Conservation (phyloP, 495 filamentous ascomycete genomes). For the Penicillium daleae region DNA sequence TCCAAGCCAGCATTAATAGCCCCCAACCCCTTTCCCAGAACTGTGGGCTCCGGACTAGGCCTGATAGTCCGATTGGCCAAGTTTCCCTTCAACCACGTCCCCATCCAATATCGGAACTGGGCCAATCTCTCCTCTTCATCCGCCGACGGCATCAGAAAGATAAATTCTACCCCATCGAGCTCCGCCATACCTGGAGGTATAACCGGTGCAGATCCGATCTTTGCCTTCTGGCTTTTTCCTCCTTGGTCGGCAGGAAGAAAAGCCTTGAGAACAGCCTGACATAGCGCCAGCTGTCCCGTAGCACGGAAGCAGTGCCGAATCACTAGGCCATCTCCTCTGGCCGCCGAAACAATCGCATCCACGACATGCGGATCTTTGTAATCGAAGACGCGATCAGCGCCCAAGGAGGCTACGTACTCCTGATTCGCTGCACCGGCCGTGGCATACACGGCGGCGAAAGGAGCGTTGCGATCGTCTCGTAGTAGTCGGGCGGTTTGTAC, state of each 20-base stretch:
- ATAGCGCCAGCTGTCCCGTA: slow-evolving; percentile 34
- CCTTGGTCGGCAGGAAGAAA: slow-evolving; percentile 28
- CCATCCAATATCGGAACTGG: slow-evolving; percentile 45
- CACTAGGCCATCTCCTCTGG: slow-evolving; percentile 41
- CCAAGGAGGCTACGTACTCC: slow-evolving; percentile 48
- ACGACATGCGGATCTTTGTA: slow-evolving; percentile 51
- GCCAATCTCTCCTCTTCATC: slow-evolving; percentile 38
- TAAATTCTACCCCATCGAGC: slow-evolving; percentile 44
- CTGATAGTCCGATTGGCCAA: slow-evolving; percentile 44
- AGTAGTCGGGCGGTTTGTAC: slow-evolving; percentile 48
- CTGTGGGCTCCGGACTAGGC: slow-evolving; percentile 48
- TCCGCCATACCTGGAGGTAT: slow-evolving; percentile 35
- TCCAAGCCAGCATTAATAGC: slow-evolving; percentile 51
- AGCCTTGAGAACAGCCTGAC: slow-evolving; percentile 44
- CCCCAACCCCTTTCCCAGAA: slow-evolving; percentile 49
- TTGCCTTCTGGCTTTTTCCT: slow-evolving; percentile 25
- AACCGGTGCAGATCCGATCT: slow-evolving; percentile 42
- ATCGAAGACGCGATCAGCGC: slow-evolving; percentile 54
- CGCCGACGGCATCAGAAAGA: slow-evolving; percentile 41
- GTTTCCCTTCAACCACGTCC: slow-evolving; percentile 46
- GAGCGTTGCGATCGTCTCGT: slow-evolving; percentile 33
- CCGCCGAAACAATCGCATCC: slow-evolving; percentile 45
- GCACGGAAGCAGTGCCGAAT: slow-evolving; percentile 49
- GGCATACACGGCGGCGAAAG: slow-evolving; percentile 45
- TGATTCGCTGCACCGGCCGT: slow-evolving; percentile 52